A percentile compares a stretch with the other conserved stretches of the same genome.
phyloP scores from a whole-genome alignment of 2,329 filamentous ascomycete species.

The Uncinocarpus reesii region DNA sequence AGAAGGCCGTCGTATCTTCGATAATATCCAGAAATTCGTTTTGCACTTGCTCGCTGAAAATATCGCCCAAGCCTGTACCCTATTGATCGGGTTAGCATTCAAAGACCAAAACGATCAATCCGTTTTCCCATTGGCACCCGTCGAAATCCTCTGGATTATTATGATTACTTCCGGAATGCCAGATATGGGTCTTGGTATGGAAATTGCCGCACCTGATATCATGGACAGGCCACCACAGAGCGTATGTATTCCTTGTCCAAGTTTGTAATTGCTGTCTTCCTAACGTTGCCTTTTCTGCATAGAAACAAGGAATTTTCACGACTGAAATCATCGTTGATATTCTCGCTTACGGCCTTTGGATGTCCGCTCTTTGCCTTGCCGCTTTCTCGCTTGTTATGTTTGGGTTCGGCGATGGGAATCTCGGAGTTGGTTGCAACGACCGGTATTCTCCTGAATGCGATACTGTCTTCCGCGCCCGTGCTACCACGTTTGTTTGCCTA shows the following conservation, averaged over 20 bases:
- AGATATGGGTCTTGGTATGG: constrained; percentile 77
- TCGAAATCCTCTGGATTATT: constrained; percentile 89
- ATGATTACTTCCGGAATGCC: constrained; percentile 83
- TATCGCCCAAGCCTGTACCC: constrained; percentile 69
- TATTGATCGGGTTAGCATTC: constrained; percentile 73
- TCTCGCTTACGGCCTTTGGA: constrained; percentile 66
- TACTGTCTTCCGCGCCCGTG: constrained; percentile 59
- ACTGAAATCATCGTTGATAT: constrained; percentile 69
- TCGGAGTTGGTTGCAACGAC: constrained; percentile 53
- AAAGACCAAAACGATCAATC: constrained; percentile 61
- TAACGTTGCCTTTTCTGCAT: background rate
- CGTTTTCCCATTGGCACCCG: constrained; percentile 74
- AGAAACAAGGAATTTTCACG: constrained; percentile 61
- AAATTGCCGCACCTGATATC: constrained; percentile 63
- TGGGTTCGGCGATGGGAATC: constrained; percentile 49
- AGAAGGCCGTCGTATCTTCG: constrained; percentile 75
- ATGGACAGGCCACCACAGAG: constrained; percentile 70
- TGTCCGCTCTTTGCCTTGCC: constrained; percentile 58
- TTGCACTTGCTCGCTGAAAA: constrained; percentile 71
- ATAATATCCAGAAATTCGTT: constrained; percentile 84
- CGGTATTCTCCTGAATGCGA: constrained; percentile 46
- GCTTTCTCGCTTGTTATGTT: constrained; percentile 57
- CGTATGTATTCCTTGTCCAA: constrained; percentile 15
- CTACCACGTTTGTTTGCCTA: constrained; percentile 62
- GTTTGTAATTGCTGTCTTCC: background rate